Base-by-base conservation (phyloP, 2,329 filamentous ascomycete genomes). In the Neoarthrinium moseri region DNA sequence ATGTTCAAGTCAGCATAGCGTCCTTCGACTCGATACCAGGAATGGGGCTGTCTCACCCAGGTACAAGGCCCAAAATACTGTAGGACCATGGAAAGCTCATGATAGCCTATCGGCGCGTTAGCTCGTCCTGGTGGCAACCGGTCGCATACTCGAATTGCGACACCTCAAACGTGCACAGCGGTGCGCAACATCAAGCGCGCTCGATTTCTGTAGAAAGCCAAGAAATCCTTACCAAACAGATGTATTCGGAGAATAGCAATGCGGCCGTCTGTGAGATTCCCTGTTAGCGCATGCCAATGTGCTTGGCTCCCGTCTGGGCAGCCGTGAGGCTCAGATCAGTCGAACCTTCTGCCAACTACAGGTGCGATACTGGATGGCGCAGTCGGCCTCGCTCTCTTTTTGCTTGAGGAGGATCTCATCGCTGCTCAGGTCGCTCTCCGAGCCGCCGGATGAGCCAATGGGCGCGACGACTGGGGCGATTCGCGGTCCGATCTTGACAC, bases 51-150 rank as follows among this genome's bases (percentile, higher is more conserved):
- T 47, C 59, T 58, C 58, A 71, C 67, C 88, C 91, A 0, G 91
- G 91, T 1, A 96, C 89, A 13, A 96, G 77, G 6, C 91, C 91
- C 6, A 96, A 79, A 22, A 92, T 72, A 34, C 89, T 89, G 67
- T 96, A 96, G 0, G 90, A 95, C 78, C 88, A 95, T 0, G 91
- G 91, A 56, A 96, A 96, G 41, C 89, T 95, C 91, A 96, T 96
- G 62, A 96, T 96, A 48, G 81, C 75, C 64, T 71, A 48, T 35
- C 15, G n/a, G 33, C n/a, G 3, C 10, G 52, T 56, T 47, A 56
- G 52, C 51, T 2, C n/a, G 15, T 40, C n/a, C n/a, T n/a, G n/a
- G n/a, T n/a, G n/a, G n/a, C n/a, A n/a, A n/a, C n/a, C n/a, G n/a
- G n/a, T n/a, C n/a, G n/a, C n/a, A n/a, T n/a, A n/a, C n/a, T n/a